phyloP scores from a whole-genome alignment of 306 rosid genomes.

The Mucuna pruriens region DNA sequence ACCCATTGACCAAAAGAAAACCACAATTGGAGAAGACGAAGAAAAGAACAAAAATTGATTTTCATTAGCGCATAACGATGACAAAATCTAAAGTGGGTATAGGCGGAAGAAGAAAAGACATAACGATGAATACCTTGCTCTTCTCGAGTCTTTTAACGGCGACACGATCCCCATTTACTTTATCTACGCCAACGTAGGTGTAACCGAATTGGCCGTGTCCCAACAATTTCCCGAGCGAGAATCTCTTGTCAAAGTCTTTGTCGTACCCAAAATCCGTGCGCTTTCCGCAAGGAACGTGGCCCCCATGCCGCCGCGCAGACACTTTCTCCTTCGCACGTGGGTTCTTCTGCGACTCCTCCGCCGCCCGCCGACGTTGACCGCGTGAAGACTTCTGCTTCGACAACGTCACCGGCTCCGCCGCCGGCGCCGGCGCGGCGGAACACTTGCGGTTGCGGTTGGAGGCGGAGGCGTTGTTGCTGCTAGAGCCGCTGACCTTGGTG shows the following conservation, averaged over 20 bases:
- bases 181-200: conserved; percentile 84
- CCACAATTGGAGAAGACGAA: background rate
- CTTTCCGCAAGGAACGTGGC: conserved; percentile 76
- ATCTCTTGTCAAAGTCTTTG: conserved; percentile 67
- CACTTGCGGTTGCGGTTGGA: conserved; percentile 43
- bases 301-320: conserved; percentile 43
- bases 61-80: background rate
- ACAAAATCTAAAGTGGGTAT: conserved; percentile 25
- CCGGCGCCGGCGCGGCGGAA: background rate
- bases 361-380: conserved; percentile 39
- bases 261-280: conserved; percentile 96
- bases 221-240: conserved; percentile 83
- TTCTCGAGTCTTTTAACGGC: conserved; percentile 94
- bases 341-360: conserved; percentile 47
- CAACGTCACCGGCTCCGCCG: background rate
- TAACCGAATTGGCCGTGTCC: conserved; percentile 99
- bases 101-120: background rate
- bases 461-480: conserved; percentile 40
- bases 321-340: conserved; percentile 47
- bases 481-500: conserved; percentile 63
- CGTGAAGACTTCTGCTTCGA: conserved; percentile 27
- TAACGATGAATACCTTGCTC: conserved; percentile 64
- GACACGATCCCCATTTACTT: conserved; percentile 87
- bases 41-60: background rate
- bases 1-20: conserved; percentile 38